Conservation (phyloP, 179 eudicot genomes). For the Nepenthes alata region DNA sequence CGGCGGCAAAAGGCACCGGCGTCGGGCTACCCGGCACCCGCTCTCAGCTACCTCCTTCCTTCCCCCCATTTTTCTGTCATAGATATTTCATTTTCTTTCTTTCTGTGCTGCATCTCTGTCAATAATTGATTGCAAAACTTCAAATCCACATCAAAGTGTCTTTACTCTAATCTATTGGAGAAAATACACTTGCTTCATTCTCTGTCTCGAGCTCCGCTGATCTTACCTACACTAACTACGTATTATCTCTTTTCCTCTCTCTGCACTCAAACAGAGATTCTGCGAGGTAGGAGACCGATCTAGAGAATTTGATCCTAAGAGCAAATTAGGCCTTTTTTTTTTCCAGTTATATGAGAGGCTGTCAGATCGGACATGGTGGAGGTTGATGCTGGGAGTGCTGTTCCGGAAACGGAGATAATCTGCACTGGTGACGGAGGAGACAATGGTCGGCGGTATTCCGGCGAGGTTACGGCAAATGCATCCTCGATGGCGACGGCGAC, state of each 20-base stretch:
- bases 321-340: neutral
- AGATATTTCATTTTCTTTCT: no score
- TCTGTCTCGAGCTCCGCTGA: neutral
- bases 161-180: neutral
- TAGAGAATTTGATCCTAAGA: neutral
- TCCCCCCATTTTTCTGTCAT: no score
- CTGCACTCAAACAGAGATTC: neutral
- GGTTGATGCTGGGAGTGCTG: neutral
- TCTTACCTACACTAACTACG: neutral
- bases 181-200: neutral
- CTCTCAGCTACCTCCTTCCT: no score
- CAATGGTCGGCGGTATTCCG: conserved; percentile 8
- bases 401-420: neutral
- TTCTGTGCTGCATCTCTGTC: no score
- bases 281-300: neutral
- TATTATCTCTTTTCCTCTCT: neutral
- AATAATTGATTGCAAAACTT: no score
- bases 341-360: neutral
- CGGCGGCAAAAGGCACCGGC: no score
- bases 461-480: neutral
- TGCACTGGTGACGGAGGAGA: conserved; percentile 5
- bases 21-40: no score
- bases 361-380: conserved; percentile 2
- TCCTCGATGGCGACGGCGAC: conserved; percentile 9
- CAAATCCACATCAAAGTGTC: no score